Evolutionary conservation across 805 yeast genomes (phyloP), one percentile per base, ranked within the genome.

Genomic region (Kodamaea jinghongensis): DNA sequence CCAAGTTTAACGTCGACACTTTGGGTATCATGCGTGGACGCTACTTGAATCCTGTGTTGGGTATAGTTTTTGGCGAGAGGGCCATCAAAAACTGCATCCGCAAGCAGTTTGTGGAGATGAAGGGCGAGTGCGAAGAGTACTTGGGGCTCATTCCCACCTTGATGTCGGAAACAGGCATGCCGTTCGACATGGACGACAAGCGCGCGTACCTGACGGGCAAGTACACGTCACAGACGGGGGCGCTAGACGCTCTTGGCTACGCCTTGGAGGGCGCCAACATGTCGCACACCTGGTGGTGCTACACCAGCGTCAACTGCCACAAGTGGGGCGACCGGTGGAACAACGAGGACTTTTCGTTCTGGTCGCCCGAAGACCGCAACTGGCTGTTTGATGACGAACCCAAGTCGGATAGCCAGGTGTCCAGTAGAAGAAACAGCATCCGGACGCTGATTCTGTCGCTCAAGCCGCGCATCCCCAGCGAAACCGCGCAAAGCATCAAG

Each of bases 91-190:
- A 78, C 45, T 83, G 88, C 43, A 63, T 91, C 35, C 70, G 74
- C 38, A 73, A 65, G 34, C 97, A 91, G 61, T 66, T 91, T 42
- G 50, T 57, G n/a, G 83, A 75, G 42, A 75, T 91, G 66, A 75
- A 72, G 39, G 54, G 58, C 14, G 98, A 93, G 55, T 79, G 88
- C 4, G 56, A 63, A 4, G 71, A 71, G 3, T 58, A 74, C 22
- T 60, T 90, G 27, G 97, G 97, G 2, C 36, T 58, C 7, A 70
- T 88, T 7, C 96, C 97, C 0, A 75, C 84, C 7, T 63, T 91
- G 15, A 81, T 93, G 73, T 78, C 95, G 1, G 99, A 91, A 60
- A 89, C 91, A n/a, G 99, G 99, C 4, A 87, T 91, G 83, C 98
- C 99, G 2, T 87, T 83, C 58, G 96, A 93, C 59, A 86, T 91